phyloP scores from a whole-genome alignment of 2,329 filamentous ascomycete genomes.

The Colletotrichum somersetense region DNA sequence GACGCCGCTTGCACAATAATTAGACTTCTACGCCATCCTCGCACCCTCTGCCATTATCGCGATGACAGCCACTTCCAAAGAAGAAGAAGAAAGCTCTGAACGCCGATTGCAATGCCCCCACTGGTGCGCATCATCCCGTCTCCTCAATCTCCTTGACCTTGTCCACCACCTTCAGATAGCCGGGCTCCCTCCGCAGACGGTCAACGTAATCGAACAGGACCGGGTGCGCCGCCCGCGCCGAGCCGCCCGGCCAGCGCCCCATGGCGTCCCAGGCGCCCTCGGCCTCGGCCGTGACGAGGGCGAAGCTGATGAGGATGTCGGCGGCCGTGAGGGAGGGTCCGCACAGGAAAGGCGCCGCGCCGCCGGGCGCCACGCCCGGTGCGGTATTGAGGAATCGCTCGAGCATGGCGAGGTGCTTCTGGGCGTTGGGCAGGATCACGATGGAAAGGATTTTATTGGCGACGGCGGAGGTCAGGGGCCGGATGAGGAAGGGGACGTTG shows the following conservation, averaged over 20 bases:
- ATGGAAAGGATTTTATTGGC: slow-evolving; percentile 57
- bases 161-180: slow-evolving; percentile 61
- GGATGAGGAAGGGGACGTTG: slow-evolving; percentile 65
- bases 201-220: slow-evolving; percentile 61
- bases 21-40: not conserved
- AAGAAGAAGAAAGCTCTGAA: no score
- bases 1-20: not conserved
- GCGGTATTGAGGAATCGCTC: slow-evolving; percentile 63
- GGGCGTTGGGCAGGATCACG: slow-evolving; percentile 62
- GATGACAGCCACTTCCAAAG: not conserved
- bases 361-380: slow-evolving; percentile 45
- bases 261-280: slow-evolving; percentile 55
- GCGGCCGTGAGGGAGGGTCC: slow-evolving; percentile 63
- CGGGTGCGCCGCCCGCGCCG: slow-evolving; percentile 56
- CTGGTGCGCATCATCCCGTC: slow-evolving; percentile 34
- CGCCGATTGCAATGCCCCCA: not conserved
- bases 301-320: slow-evolving; percentile 67
- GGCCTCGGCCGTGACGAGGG: slow-evolving; percentile 56
- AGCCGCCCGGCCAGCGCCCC: slow-evolving; percentile 57
- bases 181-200: slow-evolving; percentile 59
- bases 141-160: slow-evolving; percentile 64
- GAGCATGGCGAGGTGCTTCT: slow-evolving; percentile 61
- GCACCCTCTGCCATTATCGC: not conserved
- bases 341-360: slow-evolving; percentile 61
- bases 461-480: slow-evolving; percentile 62